Percentiles rank a stretch among this genome's conserved stretches.
phyloP scores from a whole-genome alignment of 495 filamentous ascomycete genomes.

The Aspergillus diversus region DNA sequence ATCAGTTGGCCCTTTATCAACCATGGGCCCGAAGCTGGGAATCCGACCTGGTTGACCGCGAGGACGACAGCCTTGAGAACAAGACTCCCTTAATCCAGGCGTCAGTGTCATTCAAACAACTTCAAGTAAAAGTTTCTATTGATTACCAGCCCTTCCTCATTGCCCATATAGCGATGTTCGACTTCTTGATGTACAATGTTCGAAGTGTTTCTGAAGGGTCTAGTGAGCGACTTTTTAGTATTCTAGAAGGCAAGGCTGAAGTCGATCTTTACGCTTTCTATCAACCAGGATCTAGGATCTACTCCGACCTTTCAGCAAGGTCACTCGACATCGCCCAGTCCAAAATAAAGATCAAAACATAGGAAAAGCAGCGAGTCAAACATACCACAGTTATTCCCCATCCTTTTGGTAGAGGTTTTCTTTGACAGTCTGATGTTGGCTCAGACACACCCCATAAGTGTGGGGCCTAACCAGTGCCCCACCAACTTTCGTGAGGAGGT shows the following conservation, averaged over 20 bases:
- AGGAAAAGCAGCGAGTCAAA: no score
- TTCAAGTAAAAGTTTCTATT: slow-evolving; percentile 87
- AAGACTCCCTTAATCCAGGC: slow-evolving; percentile 91
- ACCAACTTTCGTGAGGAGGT: no score
- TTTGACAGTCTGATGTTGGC: no score
- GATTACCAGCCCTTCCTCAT: slow-evolving; percentile 96
- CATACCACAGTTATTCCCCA: no score
- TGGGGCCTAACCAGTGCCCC: no score
- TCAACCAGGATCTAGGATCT: slow-evolving; percentile 11
- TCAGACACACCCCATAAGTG: no score
- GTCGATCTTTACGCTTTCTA: no score
- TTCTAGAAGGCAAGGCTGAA: slow-evolving; percentile 58
- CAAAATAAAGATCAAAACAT: slow-evolving; percentile 42
- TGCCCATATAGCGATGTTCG: slow-evolving; percentile 80
- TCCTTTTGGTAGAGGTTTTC: no score
- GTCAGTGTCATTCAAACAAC: slow-evolving; percentile 78
- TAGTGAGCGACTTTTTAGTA: slow-evolving; percentile 82
- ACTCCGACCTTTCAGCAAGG: neutral
- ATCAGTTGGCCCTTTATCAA: slow-evolving; percentile 48
- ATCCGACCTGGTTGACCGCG: slow-evolving; percentile 15
- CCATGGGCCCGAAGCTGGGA: slow-evolving; percentile 50
- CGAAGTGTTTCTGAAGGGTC: slow-evolving; percentile 59
- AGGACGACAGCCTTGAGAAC: slow-evolving; percentile 60
- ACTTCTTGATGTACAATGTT: slow-evolving; percentile 98
- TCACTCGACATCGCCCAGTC: neutral